Percentiles rank a stretch among this genome's conserved stretches.
Evolutionary conservation across 148 eudicot genomes (phyloP).

Genomic region (Rheum nobile): DNA sequence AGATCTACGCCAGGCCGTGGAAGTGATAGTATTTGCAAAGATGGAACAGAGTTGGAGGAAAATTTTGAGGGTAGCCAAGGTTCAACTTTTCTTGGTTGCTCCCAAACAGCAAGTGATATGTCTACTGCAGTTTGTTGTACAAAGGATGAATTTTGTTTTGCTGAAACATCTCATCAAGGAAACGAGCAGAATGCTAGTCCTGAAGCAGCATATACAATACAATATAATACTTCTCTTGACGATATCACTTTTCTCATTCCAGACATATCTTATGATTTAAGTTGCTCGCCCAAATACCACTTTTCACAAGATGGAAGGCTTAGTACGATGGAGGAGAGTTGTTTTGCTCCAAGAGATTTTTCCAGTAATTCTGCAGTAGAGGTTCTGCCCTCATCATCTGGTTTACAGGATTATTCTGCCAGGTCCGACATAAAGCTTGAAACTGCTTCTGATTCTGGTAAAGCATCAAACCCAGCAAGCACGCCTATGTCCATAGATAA

Average conservation of each 20-base stretch:
- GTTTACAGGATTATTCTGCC: constrained; percentile 25
- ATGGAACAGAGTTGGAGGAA: constrained; percentile 53
- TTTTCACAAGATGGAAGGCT: constrained; percentile 29
- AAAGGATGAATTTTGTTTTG: constrained; percentile 30
- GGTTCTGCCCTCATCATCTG: constrained; percentile 35
- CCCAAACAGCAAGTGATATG: constrained; percentile 46
- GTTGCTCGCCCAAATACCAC: constrained; percentile 25
- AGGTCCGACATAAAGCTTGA: constrained; percentile 23
- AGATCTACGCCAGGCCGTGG: constrained; percentile 25
- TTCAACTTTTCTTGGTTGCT: constrained; percentile 36
- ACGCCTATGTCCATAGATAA: background rate
- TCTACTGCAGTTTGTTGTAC: constrained; percentile 22
- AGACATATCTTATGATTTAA: constrained; percentile 40
- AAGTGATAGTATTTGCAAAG: constrained; percentile 26
- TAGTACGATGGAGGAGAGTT: constrained; percentile 29
- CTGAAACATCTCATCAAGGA: constrained; percentile 35
- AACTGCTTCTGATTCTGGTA: constrained; percentile 15
- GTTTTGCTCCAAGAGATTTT: constrained; percentile 25
- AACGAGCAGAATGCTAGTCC: constrained; percentile 31
- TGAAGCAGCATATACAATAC: constrained; percentile 28
- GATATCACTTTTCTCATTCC: constrained; percentile 35
- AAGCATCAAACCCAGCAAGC: background rate
- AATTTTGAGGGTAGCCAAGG: constrained; percentile 69
- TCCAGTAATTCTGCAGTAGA: constrained; percentile 31
- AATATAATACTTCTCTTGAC: constrained; percentile 26